Conservation (phyloP, 495 filamentous ascomycete species). For the Evansstolkia leycettana region DNA sequence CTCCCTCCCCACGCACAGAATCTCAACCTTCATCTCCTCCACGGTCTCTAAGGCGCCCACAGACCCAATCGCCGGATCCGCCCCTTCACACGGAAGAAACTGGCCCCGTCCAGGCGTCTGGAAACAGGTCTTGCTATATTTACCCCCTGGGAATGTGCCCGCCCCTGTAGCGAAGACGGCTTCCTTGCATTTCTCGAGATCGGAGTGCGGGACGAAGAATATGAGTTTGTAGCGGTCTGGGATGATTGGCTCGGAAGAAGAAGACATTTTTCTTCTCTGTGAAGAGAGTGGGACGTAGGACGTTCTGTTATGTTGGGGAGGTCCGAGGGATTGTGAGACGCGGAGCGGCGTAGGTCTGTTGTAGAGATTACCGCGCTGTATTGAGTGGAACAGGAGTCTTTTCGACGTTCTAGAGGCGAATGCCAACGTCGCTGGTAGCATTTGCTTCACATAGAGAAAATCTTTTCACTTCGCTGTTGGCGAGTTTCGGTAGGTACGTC, state of each 20-base stretch:
- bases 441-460: no score
- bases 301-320: no score
- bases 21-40: slow-evolving; percentile 40
- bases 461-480: neutral
- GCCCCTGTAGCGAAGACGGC: slow-evolving; percentile 34
- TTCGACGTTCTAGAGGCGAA: no score
- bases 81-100: slow-evolving; percentile 27
- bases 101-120: slow-evolving; percentile 27
- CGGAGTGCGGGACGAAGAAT: slow-evolving; percentile 31
- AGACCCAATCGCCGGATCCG: slow-evolving; percentile 26
- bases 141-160: slow-evolving; percentile 30
- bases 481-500: neutral
- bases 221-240: slow-evolving; percentile 36
- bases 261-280: no score
- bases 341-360: no score
- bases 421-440: no score
- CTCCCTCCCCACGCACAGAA: slow-evolving; percentile 37
- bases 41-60: slow-evolving; percentile 31
- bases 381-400: no score
- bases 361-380: no score
- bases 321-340: no score
- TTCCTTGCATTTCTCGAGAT: slow-evolving; percentile 31
- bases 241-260: no score
- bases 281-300: no score
- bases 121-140: slow-evolving; percentile 30